Percentiles rank a stretch among this genome's conserved stretches.
These are phyloP conservation scores for Aspergillus calidoustus DNA, from an alignment of 2,329 filamentous ascomycete genomes.

Conservation along the genomic window DNA sequence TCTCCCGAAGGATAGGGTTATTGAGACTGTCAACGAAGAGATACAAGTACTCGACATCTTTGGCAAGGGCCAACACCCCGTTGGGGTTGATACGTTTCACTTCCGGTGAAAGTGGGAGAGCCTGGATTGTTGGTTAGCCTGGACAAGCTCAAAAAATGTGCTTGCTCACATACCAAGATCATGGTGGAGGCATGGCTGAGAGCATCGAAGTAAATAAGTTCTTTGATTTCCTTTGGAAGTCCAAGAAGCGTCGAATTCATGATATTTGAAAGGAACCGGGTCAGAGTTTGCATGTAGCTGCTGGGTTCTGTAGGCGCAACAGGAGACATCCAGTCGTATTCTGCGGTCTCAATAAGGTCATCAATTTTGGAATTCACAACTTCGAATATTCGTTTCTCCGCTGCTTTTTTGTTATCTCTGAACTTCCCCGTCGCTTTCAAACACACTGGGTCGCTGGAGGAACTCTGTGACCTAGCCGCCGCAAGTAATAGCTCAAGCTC, in stretches of 20 bases:
- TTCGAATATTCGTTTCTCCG: slow-evolving; percentile 97
- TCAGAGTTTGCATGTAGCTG: slow-evolving; percentile 94
- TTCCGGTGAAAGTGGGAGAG: slow-evolving; percentile 74
- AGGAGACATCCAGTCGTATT: slow-evolving; percentile 84
- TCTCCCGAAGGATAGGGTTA: slow-evolving; percentile 85
- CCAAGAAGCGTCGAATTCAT: slow-evolving; percentile 94
- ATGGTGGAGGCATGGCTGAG: slow-evolving; percentile 86
- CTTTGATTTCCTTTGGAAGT: slow-evolving; percentile 93
- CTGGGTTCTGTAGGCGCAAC: slow-evolving; percentile 73
- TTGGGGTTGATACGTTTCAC: slow-evolving; percentile 88
- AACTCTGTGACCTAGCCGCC: slow-evolving; percentile 79
- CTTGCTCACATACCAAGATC: slow-evolving; percentile 66
- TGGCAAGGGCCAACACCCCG: slow-evolving; percentile 77
- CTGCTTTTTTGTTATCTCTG: slow-evolving; percentile 87
- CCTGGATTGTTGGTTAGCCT: slow-evolving; percentile 50
- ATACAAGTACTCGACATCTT: slow-evolving; percentile 82
- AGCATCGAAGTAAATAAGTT: slow-evolving; percentile 96
- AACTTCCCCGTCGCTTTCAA: slow-evolving; percentile 86
- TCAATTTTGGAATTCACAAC: slow-evolving; percentile 98
- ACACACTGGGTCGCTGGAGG: slow-evolving; percentile 75
- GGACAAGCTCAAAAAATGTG: neutral
- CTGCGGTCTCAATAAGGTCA: slow-evolving; percentile 92
- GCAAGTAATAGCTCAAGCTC: slow-evolving; percentile 88
- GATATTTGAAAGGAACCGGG: slow-evolving; percentile 89
- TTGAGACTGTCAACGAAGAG: slow-evolving; percentile 86